These are phyloP conservation scores for Aspergillus bertholletiae DNA, from an alignment of 495 filamentous ascomycete genomes.

Conservation along the genomic window DNA sequence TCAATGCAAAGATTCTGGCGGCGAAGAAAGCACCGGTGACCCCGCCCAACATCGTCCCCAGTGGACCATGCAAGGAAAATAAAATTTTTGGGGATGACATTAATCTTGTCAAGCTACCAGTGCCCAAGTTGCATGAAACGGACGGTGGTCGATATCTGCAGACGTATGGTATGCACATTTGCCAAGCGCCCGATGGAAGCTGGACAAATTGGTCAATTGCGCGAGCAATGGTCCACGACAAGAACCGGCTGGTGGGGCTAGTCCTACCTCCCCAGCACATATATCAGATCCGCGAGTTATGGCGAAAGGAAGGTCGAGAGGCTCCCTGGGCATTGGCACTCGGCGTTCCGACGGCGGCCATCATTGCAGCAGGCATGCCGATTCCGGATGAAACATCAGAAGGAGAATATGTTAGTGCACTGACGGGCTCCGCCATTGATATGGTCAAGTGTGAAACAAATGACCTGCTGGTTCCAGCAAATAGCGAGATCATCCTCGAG, in stretches of 20 bases:
- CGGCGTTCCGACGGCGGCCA: conserved; percentile 31
- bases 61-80: conserved; percentile 24
- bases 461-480: conserved; percentile 26
- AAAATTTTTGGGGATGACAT: conserved; percentile 20
- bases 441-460: conserved; percentile 36
- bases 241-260: conserved; percentile 15
- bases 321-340: conserved; percentile 27
- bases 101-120: conserved; percentile 22
- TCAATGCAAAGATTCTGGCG: conserved; percentile 18
- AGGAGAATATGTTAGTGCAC: conserved; percentile 26
- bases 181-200: conserved; percentile 20
- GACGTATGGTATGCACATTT: conserved; percentile 31
- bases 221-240: conserved; percentile 28
- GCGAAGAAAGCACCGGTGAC: conserved; percentile 11
- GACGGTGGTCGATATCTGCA: conserved; percentile 34
- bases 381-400: conserved; percentile 25
- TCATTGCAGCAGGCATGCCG: conserved; percentile 28
- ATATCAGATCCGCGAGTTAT: conserved; percentile 23
- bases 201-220: conserved; percentile 37
- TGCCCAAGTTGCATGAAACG: conserved; percentile 20
- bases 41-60: conserved; percentile 16
- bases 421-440: conserved; percentile 21
- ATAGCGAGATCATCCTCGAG: conserved; percentile 30
- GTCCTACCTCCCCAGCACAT: conserved; percentile 24
- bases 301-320: conserved; percentile 22